These are phyloP conservation scores for Dactylorhiza incarnata DNA, from an alignment of 106 monocot genomes.

Conservation along the genomic window DNA sequence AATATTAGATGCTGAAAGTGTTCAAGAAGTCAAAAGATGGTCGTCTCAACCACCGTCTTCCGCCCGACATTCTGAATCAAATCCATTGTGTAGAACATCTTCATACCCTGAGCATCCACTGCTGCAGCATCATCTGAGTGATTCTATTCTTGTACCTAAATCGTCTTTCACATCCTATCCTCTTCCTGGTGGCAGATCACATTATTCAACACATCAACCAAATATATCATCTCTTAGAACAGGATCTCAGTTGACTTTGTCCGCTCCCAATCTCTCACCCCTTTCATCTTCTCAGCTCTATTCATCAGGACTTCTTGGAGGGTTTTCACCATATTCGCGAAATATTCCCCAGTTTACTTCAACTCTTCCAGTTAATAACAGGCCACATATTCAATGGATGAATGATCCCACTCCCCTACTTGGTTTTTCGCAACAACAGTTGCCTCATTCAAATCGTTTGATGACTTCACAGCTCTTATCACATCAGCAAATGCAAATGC, in stretches of 20 bases:
- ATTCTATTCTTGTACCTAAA: constrained; percentile 38
- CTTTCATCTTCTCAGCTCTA: constrained; percentile 29
- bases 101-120: constrained; percentile 39
- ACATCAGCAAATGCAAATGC: constrained; percentile 52
- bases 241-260: constrained; percentile 22
- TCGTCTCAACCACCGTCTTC: constrained; percentile 56
- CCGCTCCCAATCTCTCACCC: constrained; percentile 16
- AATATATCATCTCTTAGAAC: constrained; percentile 34
- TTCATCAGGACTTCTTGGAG: constrained; percentile 27
- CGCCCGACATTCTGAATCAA: constrained; percentile 35
- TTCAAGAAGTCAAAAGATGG: constrained; percentile 67
- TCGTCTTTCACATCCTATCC: constrained; percentile 49
- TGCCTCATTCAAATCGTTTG: constrained; percentile 32
- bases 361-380: constrained; percentile 10
- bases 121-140: constrained; percentile 21
- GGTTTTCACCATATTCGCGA: constrained; percentile 21
- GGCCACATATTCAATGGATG: constrained; percentile 20
- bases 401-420: constrained; percentile 22
- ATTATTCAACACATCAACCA: constrained; percentile 28
- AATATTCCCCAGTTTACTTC: constrained; percentile 25
- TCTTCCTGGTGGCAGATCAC: constrained; percentile 32
- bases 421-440: constrained; percentile 30
- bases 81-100: constrained; percentile 60
- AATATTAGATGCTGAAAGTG: constrained; percentile 47
- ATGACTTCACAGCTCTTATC: constrained; percentile 31